Evolutionary conservation across 345 rosid genomes (phyloP), one percentile per base, ranked within the genome.

Genomic region (Bruguiera sexangula): DNA sequence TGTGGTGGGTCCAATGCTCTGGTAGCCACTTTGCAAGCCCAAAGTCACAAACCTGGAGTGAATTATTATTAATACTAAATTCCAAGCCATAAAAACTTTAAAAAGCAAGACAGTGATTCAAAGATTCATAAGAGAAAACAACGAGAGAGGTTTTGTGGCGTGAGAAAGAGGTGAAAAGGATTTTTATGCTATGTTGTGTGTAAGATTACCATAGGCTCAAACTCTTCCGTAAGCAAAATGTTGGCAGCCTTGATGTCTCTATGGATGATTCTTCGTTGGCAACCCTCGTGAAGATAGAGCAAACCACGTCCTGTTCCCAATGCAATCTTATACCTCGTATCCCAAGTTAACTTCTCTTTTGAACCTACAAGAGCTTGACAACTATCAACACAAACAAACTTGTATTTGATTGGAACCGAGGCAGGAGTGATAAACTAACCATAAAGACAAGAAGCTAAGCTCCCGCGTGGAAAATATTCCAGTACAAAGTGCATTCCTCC

Each of bases 1-100:
- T 80, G 80, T 87, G 96, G 80, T 95, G 96, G 46, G 99, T 91
- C 97, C 97, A 95, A 20, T 87, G 87, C 81, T 90, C 92, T 0
- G 99, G 97, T 53, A 95, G 76, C 99, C 99, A 92, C 77, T 95
- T 95, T 0, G 97, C 96, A 9, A 95, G 92, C 34, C 99, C 97
- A 62, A 95, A 95, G 81, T 95, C 97, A 69, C 97, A 95, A 75
- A 95, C 90, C 99, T 94, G 82, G 30, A 56, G 15, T 62, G 52
- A 15, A 22, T 55, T 55, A 27, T 2, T 7, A 22, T 27, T 22
- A 55, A 15, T 5, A 22, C 29, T 55, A 8, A 55, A 55, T 22
- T 55, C 30, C 30, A 55, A 55, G 15, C 18, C 46, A 13, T 3
- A 13, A 43, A 39, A 3, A 34, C 50, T 43, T 3, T 10, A 9